Conservation (phyloP, 2,329 filamentous ascomycete genomes). For the Fragosphaeria purpurea region DNA sequence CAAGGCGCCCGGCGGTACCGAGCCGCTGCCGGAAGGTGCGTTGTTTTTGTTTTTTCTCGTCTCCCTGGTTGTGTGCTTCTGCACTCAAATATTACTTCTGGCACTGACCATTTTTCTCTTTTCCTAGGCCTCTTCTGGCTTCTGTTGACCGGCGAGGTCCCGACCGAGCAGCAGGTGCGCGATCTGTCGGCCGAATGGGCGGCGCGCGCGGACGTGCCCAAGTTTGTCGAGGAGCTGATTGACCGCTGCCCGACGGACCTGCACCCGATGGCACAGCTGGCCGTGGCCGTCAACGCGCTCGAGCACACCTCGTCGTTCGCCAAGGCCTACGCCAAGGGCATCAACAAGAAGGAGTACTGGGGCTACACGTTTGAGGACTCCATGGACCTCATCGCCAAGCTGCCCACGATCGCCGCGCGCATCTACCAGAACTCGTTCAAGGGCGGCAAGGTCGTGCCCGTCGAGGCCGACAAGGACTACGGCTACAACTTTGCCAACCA, state of each 20-base stretch:
- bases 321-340: constrained; percentile 97
- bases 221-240: constrained; percentile 98
- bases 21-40: constrained; percentile 88
- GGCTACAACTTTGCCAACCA: constrained; percentile 99
- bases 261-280: constrained; percentile 99
- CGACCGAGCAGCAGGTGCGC: constrained; percentile 94
- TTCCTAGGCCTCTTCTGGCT: constrained; percentile 91
- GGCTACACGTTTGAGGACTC: constrained; percentile 98
- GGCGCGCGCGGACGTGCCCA: constrained; percentile 90
- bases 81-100: no score
- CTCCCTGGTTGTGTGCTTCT: no score
- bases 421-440: constrained; percentile 99
- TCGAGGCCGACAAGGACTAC: constrained; percentile 99
- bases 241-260: constrained; percentile 98
- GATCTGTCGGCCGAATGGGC: constrained; percentile 98
- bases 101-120: neutral
- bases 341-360: constrained; percentile 99
- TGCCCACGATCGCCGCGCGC: constrained; percentile 92
- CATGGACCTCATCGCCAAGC: constrained; percentile 99
- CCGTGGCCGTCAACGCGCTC: constrained; percentile 90
- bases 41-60: neutral
- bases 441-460: constrained; percentile 91
- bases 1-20: constrained; percentile 91
- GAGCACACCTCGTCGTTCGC: constrained; percentile 97
- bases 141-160: constrained; percentile 94